Evolutionary conservation across 768 basidiomycete genomes (phyloP).

Genomic region (Boletellus sp.): DNA sequence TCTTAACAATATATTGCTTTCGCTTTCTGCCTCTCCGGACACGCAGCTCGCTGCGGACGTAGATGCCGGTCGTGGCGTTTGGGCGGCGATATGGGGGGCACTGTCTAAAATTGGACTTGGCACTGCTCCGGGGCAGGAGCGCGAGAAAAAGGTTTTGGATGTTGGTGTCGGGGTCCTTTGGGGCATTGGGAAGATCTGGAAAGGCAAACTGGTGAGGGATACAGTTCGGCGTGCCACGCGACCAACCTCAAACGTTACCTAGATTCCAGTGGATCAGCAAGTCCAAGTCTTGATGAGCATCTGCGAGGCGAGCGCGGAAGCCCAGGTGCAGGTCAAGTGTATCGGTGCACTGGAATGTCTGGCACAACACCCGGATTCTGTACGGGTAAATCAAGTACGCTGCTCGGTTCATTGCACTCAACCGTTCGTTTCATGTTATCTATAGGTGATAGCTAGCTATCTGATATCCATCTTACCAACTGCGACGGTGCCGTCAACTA

Average conservation of each 20-base stretch:
- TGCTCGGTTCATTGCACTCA: constrained; percentile 15
- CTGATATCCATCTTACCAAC: constrained; percentile 61
- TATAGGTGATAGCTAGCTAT: constrained; percentile 60
- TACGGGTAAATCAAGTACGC: constrained; percentile 51
- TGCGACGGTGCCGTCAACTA: constrained; percentile 34
- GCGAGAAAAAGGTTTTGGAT: constrained; percentile 72
- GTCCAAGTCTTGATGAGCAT: constrained; percentile 63
- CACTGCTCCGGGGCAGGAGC: constrained; percentile 59
- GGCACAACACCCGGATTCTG: constrained; percentile 61
- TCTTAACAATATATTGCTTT: constrained; percentile 84
- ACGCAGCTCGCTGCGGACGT: constrained; percentile 41
- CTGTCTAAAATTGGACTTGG: constrained; percentile 59
- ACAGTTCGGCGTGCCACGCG: neutral
- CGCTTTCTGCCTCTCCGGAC: constrained; percentile 52
- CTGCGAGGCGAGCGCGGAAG: constrained; percentile 52
- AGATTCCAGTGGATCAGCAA: constrained; percentile 61
- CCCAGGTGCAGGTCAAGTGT: constrained; percentile 63
- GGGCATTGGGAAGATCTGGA: constrained; percentile 80
- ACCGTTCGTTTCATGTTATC: neutral
- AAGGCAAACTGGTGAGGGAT: constrained; percentile 54
- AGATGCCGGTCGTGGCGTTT: constrained; percentile 51
- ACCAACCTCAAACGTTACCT: constrained; percentile 5
- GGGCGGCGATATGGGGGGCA: constrained; percentile 64
- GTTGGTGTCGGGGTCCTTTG: constrained; percentile 79
- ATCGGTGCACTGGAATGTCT: constrained; percentile 85